Evolutionary conservation across 441 rosid species (phyloP), one percentile per base, ranked within the genome.

Genomic region (Populus hybrid): DNA sequence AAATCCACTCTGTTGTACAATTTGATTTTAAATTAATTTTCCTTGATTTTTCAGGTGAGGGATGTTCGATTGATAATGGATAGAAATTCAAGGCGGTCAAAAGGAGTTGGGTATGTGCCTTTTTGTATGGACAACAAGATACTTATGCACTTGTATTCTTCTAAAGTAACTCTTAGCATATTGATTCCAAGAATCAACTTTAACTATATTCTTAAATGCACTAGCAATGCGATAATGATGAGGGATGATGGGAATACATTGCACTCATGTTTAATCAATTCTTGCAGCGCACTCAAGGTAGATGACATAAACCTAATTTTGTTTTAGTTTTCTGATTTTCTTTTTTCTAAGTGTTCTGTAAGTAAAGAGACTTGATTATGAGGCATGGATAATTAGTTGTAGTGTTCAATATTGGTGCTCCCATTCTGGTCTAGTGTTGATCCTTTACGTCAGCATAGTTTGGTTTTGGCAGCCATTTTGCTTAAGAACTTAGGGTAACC

Each of bases 151-250:
- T 38, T 82, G 83, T 79, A 85, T 73, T 82, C 81, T 78, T 83
- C 79, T 82, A 85, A 81, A 86, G 79, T 74, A 83, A 77, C 84
- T 81, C 80, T 82, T 81, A 83, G 88, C 86, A 77, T 82, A 86
- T 87, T 87, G 88, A 79, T 88, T 89, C 82, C 78, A 81, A 93
- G 89, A 87, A 90, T 87, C 88, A 89, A 79, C 86, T 90, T 93
- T 93, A 90, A 90, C 91, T 89, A 90, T 89, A 95, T 92, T 90
- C 88, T 90, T 92, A 93, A 94, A 91, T 93, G 82, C 89, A 91
- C 95, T 95, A 93, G 92, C 95, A 87, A 90, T 93, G 98, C 94
- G 90, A 90, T 91, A 87, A 89, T 88, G 95, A 91, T 93, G 97
- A 91, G 93, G 92, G 93, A 93, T 93, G 94, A 84, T 89, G 97